Base-by-base conservation (phyloP, 2,329 filamentous ascomycete genomes). In the Fusarium sp. region DNA sequence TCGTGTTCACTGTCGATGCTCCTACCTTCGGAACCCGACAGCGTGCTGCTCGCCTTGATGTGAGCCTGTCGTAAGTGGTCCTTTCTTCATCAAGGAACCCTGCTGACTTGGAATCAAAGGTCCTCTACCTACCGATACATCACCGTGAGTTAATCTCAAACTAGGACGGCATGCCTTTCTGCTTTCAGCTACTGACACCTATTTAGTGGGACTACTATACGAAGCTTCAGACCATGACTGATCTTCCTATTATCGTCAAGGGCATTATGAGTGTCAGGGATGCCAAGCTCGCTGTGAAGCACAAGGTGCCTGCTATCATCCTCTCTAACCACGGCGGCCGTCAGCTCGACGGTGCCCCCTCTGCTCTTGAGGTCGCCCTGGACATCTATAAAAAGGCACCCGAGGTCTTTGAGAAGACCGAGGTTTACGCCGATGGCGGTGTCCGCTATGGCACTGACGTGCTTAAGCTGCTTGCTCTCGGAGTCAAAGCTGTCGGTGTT, bases 401-500 rank as follows among this genome's bases (percentile, higher is more conserved):
- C 18, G 78, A 81, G 18, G 72, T 83, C 50, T 81, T 84, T 59
- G 71, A 79, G 65, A 73, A 79, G 70, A 80, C 76, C 4, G 80
- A 82, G 66, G 73, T 82, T 34, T 79, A 73, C 31, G 80, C 80
- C 8, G 83, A 85, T 67, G 83, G 83, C 7, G 83, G 83, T 27
- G 70, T 85, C 16, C 79, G 83, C 22, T 83, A 82, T 60, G 83
- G 83, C 18, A 79, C 79, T 9, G 83, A 85, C 59, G 80, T 79
- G 4, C 74, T 85, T 20, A 82, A 83, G 63, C 77, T 84, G 5
- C 76, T 85, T 18, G 79, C 82, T 0, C 80, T 84, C 10, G 83
- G 83, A 8, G 83, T 83, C 37, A 81, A 80, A 68, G 83, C 82
- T 4, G 82, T 84, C 16, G 80, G 87, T n/a, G 65, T 89, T 5